phyloP scores from a whole-genome alignment of 2,329 filamentous ascomycete species.

The Trichoderma sp. region DNA sequence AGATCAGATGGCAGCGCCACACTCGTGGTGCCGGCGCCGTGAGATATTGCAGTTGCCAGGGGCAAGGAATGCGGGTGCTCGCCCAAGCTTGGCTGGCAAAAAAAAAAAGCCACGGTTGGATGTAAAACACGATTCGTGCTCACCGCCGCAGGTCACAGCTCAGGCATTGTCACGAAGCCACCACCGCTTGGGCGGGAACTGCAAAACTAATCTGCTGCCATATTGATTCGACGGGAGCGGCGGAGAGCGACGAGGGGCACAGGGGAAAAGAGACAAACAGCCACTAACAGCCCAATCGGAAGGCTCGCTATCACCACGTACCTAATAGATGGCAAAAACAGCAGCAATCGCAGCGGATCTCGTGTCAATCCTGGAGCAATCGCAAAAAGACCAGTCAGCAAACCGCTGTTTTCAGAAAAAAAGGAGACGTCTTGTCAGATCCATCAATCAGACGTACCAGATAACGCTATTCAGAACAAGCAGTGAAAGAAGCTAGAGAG shows the following conservation, averaged over 20 bases:
- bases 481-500: background rate
- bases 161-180: constrained; percentile 14
- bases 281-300: constrained; percentile 10
- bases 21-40: constrained; percentile 22
- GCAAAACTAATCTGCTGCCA: background rate
- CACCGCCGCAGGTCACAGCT: constrained; percentile 22
- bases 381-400: background rate
- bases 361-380: background rate
- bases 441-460: constrained; percentile 20
- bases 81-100: background rate
- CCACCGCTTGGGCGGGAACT: background rate
- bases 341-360: constrained; percentile 1
- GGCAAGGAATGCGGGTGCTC: constrained; percentile 10
- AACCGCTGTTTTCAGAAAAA: constrained; percentile 10
- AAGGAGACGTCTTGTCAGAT: constrained; percentile 12
- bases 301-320: constrained; percentile 18
- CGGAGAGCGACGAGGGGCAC: constrained; percentile 10
- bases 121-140: constrained; percentile 18
- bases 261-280: background rate
- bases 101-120: background rate
- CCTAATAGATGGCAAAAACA: background rate
- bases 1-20: constrained; percentile 23
- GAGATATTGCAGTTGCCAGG: constrained; percentile 16
- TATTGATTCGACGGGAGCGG: constrained; percentile 20
- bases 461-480: constrained; percentile 16